A percentile compares a stretch with the other conserved stretches of the same genome.
Conservation (phyloP, 345 rosid species). For the Abelmoschus esculentus region DNA sequence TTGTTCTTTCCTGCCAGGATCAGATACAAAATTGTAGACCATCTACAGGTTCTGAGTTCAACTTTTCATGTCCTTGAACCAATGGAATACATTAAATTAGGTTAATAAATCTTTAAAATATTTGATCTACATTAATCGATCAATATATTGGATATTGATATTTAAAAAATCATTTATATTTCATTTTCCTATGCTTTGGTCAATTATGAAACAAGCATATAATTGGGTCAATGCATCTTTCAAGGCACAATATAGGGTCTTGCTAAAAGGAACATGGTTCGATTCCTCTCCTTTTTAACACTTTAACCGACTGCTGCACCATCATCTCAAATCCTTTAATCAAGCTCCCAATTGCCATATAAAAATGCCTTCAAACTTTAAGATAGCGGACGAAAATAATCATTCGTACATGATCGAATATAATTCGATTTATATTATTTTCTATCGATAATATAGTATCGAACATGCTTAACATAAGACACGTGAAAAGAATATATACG, state of each 20-base stretch:
- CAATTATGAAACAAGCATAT: constrained; percentile 3
- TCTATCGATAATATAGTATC: too few species aligned
- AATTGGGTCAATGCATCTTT: neutral
- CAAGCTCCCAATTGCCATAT: neutral
- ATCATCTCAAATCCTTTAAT: neutral
- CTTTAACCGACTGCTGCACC: constrained; percentile 2
- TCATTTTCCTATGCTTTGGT: neutral
- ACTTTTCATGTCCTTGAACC: neutral
- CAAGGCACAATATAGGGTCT: neutral
- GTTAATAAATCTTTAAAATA: too few species aligned
- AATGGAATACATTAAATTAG: neutral
- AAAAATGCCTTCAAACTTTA: neutral
- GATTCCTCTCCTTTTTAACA: neutral
- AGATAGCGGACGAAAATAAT: neutral
- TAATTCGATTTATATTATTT: too few species aligned
- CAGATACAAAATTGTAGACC: too few species aligned
- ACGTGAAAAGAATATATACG: neutral
- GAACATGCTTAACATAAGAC: too few species aligned
- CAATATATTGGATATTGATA: too few species aligned
- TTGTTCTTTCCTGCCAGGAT: too few species aligned
- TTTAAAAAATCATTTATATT: neutral
- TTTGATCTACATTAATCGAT: too few species aligned
- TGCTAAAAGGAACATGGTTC: neutral
- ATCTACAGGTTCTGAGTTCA: neutral
- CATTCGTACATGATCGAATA: too few species aligned